Evolutionary conservation across 148 eudicot genomes (phyloP).

Genomic region (Tetragonia tetragonoides): DNA sequence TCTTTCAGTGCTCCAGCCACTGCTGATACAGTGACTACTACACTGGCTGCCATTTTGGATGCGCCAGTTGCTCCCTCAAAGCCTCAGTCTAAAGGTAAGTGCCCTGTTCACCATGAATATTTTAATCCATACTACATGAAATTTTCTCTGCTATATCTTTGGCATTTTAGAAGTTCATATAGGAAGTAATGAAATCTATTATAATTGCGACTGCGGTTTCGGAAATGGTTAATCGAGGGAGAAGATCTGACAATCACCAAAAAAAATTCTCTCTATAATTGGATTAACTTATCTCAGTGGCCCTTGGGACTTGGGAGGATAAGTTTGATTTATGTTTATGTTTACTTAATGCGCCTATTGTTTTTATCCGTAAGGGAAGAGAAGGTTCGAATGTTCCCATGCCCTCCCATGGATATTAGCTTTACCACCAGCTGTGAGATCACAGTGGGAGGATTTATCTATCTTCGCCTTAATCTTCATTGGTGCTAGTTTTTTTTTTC

Average conservation of each 20-base stretch:
- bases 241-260: neutral
- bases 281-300: neutral
- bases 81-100: constrained; percentile 63
- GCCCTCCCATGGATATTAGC: neutral
- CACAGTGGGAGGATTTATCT: neutral
- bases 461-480: neutral
- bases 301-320: neutral
- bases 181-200: neutral
- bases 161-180: neutral
- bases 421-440: neutral
- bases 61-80: constrained; percentile 37
- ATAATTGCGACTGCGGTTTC: neutral
- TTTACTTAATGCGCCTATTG: too few species aligned
- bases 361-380: neutral
- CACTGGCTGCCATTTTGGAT: constrained; percentile 32
- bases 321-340: too few species aligned
- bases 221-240: neutral
- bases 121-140: neutral
- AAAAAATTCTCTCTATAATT: neutral
- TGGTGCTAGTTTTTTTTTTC: too few species aligned
- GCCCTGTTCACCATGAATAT: neutral
- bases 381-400: neutral
- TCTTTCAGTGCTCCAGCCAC: constrained; percentile 40
- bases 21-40: constrained; percentile 28
- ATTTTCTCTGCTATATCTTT: neutral